Evolutionary conservation across 495 filamentous ascomycete species (phyloP).

Genomic region (Hypomontagnella monticulosa): DNA sequence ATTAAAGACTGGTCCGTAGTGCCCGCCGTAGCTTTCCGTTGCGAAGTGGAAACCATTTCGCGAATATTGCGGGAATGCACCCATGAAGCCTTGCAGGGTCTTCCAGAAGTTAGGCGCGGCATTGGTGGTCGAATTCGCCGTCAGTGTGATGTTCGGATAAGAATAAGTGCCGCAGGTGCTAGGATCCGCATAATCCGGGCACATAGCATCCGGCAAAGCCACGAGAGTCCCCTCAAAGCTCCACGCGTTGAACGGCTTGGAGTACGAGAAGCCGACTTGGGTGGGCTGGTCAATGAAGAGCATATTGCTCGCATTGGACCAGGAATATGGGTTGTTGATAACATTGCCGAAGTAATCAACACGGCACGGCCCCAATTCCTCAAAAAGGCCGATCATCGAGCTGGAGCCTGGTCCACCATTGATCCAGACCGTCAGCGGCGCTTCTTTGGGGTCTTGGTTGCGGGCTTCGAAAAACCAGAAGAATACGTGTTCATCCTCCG

Average conservation of each 20-base stretch:
- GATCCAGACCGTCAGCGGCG: conserved; percentile 71
- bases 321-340: conserved; percentile 66
- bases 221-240: conserved; percentile 44
- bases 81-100: conserved; percentile 70
- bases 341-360: conserved; percentile 60
- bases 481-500: conserved; percentile 69
- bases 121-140: conserved; percentile 62
- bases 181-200: conserved; percentile 61
- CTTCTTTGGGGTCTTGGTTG: conserved; percentile 59
- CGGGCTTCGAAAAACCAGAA: conserved; percentile 74
- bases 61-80: conserved; percentile 69
- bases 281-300: conserved; percentile 70
- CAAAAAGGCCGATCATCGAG: conserved; percentile 70
- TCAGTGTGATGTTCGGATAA: conserved; percentile 59
- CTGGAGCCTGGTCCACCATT: conserved; percentile 68
- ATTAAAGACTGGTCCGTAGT: conserved; percentile 72
- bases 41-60: conserved; percentile 66
- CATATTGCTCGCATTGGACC: conserved; percentile 68
- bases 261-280: conserved; percentile 69
- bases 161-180: conserved; percentile 65
- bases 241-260: conserved; percentile 62
- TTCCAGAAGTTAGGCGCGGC: conserved; percentile 69
- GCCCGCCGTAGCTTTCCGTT: conserved; percentile 71
- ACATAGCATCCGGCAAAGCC: conserved; percentile 57
- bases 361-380: conserved; percentile 70